phyloP scores from a whole-genome alignment of 176 grass and related monocot species.

The Juncus inflexus region DNA sequence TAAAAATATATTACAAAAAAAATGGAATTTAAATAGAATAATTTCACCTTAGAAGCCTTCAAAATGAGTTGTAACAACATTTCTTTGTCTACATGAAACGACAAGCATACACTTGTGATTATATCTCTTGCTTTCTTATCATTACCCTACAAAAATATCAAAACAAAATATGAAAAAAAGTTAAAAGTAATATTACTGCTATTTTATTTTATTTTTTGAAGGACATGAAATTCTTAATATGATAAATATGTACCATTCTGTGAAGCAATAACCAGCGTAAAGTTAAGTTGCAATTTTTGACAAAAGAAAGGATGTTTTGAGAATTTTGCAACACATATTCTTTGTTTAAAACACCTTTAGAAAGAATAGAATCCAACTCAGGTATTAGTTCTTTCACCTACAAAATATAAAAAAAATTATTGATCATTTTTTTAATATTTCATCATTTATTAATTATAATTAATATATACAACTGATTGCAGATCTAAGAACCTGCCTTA shows the following conservation, averaged over 20 bases:
- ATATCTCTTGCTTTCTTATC: conserved; percentile 60
- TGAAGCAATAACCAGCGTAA: conserved; percentile 82
- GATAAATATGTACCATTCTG: conserved; percentile 41
- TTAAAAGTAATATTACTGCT: neutral
- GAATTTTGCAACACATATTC: conserved; percentile 56
- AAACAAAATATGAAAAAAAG: neutral
- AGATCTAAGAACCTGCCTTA: no score
- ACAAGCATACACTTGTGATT: conserved; percentile 37
- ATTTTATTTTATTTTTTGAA: neutral
- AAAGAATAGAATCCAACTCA: conserved; percentile 43
- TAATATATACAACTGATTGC: no score
- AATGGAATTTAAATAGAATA: conserved; percentile 5
- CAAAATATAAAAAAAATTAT: conserved; percentile 10
- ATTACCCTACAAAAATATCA: conserved; percentile 43
- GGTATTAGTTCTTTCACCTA: conserved; percentile 48
- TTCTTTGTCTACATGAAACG: conserved; percentile 49
- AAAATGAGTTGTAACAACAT: conserved; percentile 46
- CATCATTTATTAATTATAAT: no score
- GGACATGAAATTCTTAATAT: neutral
- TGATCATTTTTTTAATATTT: neutral
- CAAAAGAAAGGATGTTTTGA: conserved; percentile 43
- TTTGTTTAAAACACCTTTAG: conserved; percentile 42
- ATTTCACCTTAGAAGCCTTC: conserved; percentile 50
- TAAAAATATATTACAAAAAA: neutral
- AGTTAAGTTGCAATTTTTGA: conserved; percentile 62